Conservation (phyloP, 176 grass and related monocot genomes). For the Bolboschoenus planiculmis region DNA sequence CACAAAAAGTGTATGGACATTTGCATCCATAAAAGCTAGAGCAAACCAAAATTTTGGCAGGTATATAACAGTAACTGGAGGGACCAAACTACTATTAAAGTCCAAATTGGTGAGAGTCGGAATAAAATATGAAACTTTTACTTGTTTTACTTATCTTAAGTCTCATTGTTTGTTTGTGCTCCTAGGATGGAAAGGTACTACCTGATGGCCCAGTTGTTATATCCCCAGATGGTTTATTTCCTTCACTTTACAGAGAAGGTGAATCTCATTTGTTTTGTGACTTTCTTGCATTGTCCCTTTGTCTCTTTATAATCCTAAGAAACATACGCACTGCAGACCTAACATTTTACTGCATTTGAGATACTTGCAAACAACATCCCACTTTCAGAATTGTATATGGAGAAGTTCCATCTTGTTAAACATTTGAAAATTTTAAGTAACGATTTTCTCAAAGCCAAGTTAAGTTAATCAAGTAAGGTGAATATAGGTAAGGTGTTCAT, state of each 20-base stretch:
- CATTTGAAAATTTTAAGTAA: background rate
- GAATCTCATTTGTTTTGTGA: conserved; percentile 11
- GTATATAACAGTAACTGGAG: background rate
- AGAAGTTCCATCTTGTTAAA: background rate
- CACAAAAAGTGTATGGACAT: background rate
- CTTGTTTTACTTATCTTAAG: background rate
- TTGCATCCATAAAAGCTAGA: background rate
- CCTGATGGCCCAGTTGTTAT: conserved; percentile 96
- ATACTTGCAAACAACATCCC: background rate
- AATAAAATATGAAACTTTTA: background rate
- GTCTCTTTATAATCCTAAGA: background rate
- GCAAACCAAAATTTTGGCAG: background rate
- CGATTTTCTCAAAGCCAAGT: background rate
- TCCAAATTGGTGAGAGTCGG: conserved; percentile 9
- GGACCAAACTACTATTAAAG: background rate
- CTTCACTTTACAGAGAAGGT: conserved; percentile 99
- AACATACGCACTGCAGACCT: background rate
- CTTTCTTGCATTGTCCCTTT: background rate
- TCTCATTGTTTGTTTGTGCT: conserved; percentile 20
- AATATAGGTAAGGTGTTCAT: background rate
- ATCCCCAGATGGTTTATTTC: conserved; percentile 95
- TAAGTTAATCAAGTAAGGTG: background rate
- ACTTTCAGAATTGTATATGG: background rate
- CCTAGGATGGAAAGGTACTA: conserved; percentile 88
- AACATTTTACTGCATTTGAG: background rate